Evolutionary conservation across 306 rosid species (phyloP).

Genomic region (Hippophae rhamnoides): DNA sequence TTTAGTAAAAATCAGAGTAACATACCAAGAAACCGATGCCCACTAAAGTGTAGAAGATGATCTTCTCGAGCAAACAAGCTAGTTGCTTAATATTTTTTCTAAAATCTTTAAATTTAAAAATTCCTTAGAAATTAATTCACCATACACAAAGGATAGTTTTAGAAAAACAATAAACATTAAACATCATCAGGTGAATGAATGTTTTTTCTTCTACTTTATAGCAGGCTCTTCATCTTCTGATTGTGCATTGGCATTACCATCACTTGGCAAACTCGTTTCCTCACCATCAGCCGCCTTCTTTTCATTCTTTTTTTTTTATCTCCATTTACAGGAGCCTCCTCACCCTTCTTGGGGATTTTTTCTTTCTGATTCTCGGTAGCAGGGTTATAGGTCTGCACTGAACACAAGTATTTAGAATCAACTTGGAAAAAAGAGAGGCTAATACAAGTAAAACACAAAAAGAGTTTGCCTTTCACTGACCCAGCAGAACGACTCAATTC

Average conservation of each 20-base stretch:
- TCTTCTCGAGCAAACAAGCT: no score
- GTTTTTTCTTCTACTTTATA: constrained; percentile 41
- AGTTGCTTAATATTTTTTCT: no score
- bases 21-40: no score
- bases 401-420: constrained; percentile 7
- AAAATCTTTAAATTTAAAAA: no score
- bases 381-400: constrained; percentile 65
- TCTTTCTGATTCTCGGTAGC: constrained; percentile 24
- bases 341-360: constrained; percentile 21
- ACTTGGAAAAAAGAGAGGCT: background rate
- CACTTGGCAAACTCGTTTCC: no score
- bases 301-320: constrained; percentile 28
- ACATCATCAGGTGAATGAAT: no score
- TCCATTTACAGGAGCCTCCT: constrained; percentile 18
- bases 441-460: background rate
- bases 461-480: constrained; percentile 78
- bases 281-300: constrained; percentile 33
- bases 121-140: no score
- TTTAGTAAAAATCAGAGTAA: no score
- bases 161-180: no score
- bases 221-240: constrained; percentile 18
- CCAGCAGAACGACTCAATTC: constrained; percentile 76
- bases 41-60: no score
- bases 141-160: no score
- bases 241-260: constrained; percentile 6